Conservation (phyloP, 148 eudicot species). For the Oxyria digyna region DNA sequence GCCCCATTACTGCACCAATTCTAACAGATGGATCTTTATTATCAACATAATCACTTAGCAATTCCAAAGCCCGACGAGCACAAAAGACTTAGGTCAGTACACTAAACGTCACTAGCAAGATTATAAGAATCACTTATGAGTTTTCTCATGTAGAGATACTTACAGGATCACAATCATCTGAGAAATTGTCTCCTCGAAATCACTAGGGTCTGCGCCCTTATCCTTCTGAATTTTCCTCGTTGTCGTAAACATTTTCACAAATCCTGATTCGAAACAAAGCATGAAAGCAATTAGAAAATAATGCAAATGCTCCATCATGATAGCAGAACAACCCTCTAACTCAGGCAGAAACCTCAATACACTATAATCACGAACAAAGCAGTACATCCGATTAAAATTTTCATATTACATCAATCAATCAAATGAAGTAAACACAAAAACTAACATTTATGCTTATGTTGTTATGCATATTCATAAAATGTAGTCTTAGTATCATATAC, state of each 20-base stretch:
- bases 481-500: no score
- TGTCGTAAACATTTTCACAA: conserved; percentile 49
- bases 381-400: no score
- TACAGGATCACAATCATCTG: conserved; percentile 91
- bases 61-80: conserved; percentile 61
- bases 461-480: no score
- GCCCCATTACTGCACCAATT: conserved; percentile 94
- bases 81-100: neutral
- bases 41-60: conserved; percentile 69
- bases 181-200: conserved; percentile 64
- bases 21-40: conserved; percentile 66
- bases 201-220: conserved; percentile 56
- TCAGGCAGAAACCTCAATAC: neutral
- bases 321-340: no score
- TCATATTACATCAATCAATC: no score
- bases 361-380: no score
- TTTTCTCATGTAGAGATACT: conserved; percentile 14
- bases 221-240: conserved; percentile 58
- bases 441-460: no score
- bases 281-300: neutral
- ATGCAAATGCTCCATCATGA: neutral
- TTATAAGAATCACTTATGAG: neutral
- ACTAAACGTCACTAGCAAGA: no score
- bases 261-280: neutral
- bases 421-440: no score